phyloP scores from a whole-genome alignment of 1,284 basidiomycete species.

The Moesziomyces antarcticus region DNA sequence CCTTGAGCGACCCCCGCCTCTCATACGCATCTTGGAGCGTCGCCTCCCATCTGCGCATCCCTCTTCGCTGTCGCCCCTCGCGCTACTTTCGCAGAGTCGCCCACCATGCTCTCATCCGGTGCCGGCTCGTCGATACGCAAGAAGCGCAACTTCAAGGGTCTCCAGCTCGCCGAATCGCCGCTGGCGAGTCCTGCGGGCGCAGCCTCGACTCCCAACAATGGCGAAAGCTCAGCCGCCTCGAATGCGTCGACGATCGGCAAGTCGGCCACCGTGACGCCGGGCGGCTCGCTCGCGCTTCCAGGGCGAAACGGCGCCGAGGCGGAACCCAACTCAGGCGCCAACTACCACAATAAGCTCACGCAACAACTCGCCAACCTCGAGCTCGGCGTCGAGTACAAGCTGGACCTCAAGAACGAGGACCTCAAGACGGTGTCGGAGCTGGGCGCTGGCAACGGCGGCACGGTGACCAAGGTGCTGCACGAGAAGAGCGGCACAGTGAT shows the following conservation, averaged over 20 bases:
- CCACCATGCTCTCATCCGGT: constrained; percentile 33
- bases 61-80: not conserved
- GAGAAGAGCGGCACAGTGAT: constrained; percentile 62
- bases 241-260: constrained; percentile 36
- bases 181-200: constrained; percentile 31
- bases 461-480: constrained; percentile 81
- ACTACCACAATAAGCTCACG: constrained; percentile 58
- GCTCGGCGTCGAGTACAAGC: constrained; percentile 68
- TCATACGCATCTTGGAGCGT: not conserved
- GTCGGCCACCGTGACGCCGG: constrained; percentile 17
- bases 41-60: not conserved
- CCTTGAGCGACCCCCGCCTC: not conserved
- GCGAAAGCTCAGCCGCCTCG: constrained; percentile 24
- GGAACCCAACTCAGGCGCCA: constrained; percentile 47
- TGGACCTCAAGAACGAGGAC: constrained; percentile 69
- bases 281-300: constrained; percentile 29
- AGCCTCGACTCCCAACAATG: constrained; percentile 19
- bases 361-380: constrained; percentile 68
- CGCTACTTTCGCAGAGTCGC: not conserved
- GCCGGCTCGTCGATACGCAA: constrained; percentile 55
- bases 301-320: constrained; percentile 23
- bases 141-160: constrained; percentile 67
- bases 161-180: constrained; percentile 58
- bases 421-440: constrained; percentile 82
- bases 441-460: constrained; percentile 96